These are phyloP conservation scores for Colletotrichum aenigma DNA, from an alignment of 2,329 filamentous ascomycete species.

Conservation along the genomic window DNA sequence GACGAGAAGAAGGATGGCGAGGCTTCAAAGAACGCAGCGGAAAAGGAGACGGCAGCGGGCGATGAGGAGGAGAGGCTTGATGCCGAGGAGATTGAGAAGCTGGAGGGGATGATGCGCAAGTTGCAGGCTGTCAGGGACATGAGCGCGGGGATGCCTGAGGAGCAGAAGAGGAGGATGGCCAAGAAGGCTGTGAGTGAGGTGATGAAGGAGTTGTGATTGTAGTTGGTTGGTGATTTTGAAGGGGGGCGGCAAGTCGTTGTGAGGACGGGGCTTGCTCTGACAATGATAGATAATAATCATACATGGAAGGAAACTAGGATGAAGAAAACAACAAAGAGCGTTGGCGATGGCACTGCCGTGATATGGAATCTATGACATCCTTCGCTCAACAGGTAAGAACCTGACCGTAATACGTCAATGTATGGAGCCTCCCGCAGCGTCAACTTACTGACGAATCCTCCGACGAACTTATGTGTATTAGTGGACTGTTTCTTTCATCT, in stretches of 20 bases:
- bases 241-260: background rate
- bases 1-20: background rate
- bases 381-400: too few species aligned
- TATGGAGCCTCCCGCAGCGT: too few species aligned
- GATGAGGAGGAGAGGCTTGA: constrained; percentile 33
- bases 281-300: background rate
- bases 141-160: constrained; percentile 62
- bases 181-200: constrained; percentile 67
- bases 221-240: background rate
- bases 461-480: background rate
- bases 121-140: constrained; percentile 66
- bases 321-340: background rate
- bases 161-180: constrained; percentile 65
- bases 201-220: constrained; percentile 60
- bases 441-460: background rate
- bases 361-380: too few species aligned
- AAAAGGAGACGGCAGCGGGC: background rate
- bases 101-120: constrained; percentile 69
- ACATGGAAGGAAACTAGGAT: background rate
- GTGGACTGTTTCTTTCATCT: background rate
- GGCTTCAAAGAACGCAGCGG: background rate
- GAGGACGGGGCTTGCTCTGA: background rate
- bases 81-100: constrained; percentile 57
- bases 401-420: too few species aligned
- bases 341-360: too few species aligned